Base-by-base conservation (phyloP, 495 filamentous ascomycete species). In the Aspergillus nidulans region DNA sequence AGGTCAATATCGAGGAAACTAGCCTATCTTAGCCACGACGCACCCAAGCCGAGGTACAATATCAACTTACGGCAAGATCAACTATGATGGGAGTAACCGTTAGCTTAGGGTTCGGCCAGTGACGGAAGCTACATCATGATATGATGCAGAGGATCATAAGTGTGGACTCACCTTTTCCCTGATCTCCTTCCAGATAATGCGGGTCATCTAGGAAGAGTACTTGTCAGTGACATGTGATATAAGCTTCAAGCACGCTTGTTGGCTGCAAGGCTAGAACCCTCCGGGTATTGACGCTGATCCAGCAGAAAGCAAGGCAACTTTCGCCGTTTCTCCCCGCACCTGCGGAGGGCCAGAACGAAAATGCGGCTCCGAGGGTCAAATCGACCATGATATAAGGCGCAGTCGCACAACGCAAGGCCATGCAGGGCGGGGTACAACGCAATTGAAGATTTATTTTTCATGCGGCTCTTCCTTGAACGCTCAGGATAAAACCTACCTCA, bases 141-240 rank as follows among this genome's bases (percentile, higher is more conserved):
- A 30, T 39, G 58, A 52, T 50, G 39, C 28, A 38, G 57, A 24
- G 45, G 57, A 32, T 36, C 53, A 57, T 55, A 39, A 52, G 46
- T 23, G 55, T 49, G 62, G 56, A 42, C 81, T 60, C 67, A 86
- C 82, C 71, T 94, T 96, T 70, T 97, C 84, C 79, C 96, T 95
- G 79, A 98, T 98, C 66, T 90, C 85, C 77, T 97, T 77, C 94
- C 94, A 98, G 76, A 98, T 98, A 63, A 98, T 91, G 64, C 94
- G 82, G 56, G 94, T 98, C 94, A 98, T 98, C 83, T 79, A 71
- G 49, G 53, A 16, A 23, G 39, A 28, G 48, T 34, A 46, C 40
- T 53, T 41, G 58, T 72, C 56, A 72, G 69, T 61, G 49, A 59
- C 62, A 60, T 61, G 62, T 59, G 52, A 57, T 13, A 15, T 45